Percentiles rank a stretch among this genome's conserved stretches.
Conservation (phyloP, 768 basidiomycete genomes). For the Boletus rubropictus region DNA sequence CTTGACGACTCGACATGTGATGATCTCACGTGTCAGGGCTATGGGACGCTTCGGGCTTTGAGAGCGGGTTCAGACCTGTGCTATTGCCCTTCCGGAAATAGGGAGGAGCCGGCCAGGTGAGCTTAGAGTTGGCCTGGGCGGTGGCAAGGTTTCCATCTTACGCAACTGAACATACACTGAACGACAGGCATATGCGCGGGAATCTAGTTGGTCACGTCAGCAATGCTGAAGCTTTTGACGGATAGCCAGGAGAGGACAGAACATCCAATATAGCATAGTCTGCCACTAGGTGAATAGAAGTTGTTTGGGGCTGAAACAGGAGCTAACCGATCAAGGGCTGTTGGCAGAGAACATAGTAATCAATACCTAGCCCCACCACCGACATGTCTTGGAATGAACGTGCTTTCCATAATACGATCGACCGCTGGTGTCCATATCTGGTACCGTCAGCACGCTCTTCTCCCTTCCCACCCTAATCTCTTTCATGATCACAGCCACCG, state of each 20-base stretch:
- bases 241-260: neutral
- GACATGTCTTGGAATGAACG: neutral
- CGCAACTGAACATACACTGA: neutral
- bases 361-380: neutral
- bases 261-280: neutral
- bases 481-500: slow-evolving; percentile 21
- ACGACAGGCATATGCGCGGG: neutral
- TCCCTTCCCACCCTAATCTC: neutral
- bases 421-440: slow-evolving; percentile 4
- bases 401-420: neutral
- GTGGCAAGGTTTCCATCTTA: slow-evolving; percentile 8
- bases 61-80: neutral
- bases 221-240: too few relatives aligned
- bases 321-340: neutral
- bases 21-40: neutral
- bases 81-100: slow-evolving; percentile 1
- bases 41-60: slow-evolving; percentile 1
- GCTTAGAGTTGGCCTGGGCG: neutral
- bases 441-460: neutral
- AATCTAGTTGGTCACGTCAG: neutral
- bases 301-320: neutral
- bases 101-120: neutral
- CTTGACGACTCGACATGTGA: slow-evolving; percentile 5
- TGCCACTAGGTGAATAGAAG: too few relatives aligned
- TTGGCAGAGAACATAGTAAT: neutral